Evolutionary conservation across 2,329 filamentous ascomycete genomes (phyloP).

Genomic region (Zymoseptoria brevis): DNA sequence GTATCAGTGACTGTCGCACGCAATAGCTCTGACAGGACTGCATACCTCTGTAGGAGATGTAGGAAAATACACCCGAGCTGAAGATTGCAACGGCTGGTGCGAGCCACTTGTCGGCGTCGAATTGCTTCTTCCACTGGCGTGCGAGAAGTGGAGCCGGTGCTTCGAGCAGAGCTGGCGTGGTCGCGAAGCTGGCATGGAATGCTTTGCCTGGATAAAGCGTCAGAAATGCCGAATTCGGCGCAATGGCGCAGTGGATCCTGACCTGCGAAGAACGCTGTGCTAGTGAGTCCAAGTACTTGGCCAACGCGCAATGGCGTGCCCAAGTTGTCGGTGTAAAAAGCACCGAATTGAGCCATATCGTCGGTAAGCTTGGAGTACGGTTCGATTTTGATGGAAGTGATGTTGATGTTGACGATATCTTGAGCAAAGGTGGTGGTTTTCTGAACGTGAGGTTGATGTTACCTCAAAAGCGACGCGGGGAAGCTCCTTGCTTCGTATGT

Average conservation of each 20-base stretch:
- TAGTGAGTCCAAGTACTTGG: slow-evolving; percentile 46
- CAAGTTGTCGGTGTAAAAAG: slow-evolving; percentile 15
- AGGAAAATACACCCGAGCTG: slow-evolving; percentile 38
- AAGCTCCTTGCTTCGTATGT: neutral
- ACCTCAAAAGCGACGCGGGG: neutral
- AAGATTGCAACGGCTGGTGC: slow-evolving; percentile 36
- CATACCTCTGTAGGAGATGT: slow-evolving; percentile 39
- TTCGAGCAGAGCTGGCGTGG: slow-evolving; percentile 46
- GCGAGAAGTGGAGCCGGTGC: slow-evolving; percentile 49
- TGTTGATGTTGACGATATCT: neutral
- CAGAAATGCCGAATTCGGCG: neutral
- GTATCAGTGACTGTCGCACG: slow-evolving; percentile 18
- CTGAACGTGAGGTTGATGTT: neutral
- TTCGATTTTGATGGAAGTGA: neutral
- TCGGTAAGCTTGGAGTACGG: neutral
- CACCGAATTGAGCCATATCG: slow-evolving; percentile 9
- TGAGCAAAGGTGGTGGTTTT: neutral
- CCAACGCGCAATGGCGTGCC: slow-evolving; percentile 35
- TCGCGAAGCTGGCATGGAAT: slow-evolving; percentile 32
- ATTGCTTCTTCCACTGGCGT: slow-evolving; percentile 46
- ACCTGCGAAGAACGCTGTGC: slow-evolving; percentile 42
- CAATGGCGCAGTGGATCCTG: slow-evolving; percentile 3
- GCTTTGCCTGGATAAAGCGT: slow-evolving; percentile 25
- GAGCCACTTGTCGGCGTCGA: slow-evolving; percentile 32
- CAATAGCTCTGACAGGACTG: slow-evolving; percentile 2